Base-by-base conservation (phyloP, 441 rosid species). In the Gossypium davidsonii region DNA sequence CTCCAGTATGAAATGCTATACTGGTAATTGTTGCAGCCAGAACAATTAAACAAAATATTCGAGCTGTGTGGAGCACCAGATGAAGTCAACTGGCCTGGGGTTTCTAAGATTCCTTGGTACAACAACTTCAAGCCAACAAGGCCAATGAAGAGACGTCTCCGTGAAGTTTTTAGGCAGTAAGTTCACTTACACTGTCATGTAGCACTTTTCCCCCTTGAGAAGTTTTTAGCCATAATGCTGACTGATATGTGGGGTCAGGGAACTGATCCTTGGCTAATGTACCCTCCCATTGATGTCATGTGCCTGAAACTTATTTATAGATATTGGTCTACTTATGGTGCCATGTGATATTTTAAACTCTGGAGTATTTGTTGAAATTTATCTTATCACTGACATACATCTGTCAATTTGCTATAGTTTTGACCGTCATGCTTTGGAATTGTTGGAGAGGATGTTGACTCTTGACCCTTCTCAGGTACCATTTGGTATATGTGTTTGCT, bases 51-150 rank as follows among this genome's bases (percentile, higher is more conserved):
- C 80, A 95, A 92, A 81, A 95, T 95, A 61, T 95, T 88, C 75
- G 99, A 91, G 75, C 87, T 95, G 55, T 95, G 99, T 77, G 99
- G 99, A 73, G 86, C 96, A 8, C 95, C 98, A 12, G 94, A 93
- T 79, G 98, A 93, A 78, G 83, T 73, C 82, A 95, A 79, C 72
- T 95, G 99, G 99, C 98, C 98, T 62, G 67, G 67, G 67, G 67
- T 62, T 62, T 62, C 67, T 62, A 62, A 62, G 48, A 62, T 62
- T 34, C 97, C 98, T 25, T 93, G 95, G 96, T 95, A 91, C 76
- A 88, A 81, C 81, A 92, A 89, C 79, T 87, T 88, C 79, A 95
- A 95, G 83, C 92, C 99, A 72, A 53, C 87, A 66, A 86, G 95
- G 62, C 91, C 90, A 23, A 82, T 87, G 84, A 90, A 92, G 88